A percentile compares a stretch with the other conserved stretches of the same genome.
Evolutionary conservation across 2,329 filamentous ascomycete genomes (phyloP).

Genomic region (Coniochaeta sp.): DNA sequence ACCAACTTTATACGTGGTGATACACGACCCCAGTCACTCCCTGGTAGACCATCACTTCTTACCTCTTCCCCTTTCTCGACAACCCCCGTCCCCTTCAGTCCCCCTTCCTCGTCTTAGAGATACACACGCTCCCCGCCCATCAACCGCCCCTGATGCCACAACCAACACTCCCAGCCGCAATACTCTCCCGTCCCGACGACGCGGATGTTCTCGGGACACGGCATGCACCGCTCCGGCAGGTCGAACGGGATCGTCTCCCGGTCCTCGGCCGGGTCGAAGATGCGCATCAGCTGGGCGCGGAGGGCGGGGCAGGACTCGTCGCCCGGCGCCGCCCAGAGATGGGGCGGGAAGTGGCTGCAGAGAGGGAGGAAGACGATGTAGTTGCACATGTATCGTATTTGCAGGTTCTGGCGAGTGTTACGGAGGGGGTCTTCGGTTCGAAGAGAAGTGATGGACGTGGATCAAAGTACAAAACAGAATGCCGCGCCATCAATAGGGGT

Average conservation of each 20-base stretch:
- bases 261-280: conserved; percentile 1
- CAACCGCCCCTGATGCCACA: neutral
- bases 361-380: conserved; percentile 4
- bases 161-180: neutral
- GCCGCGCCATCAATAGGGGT: neutral
- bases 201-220: conserved; percentile 1
- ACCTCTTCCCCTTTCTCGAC: neutral
- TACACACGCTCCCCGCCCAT: neutral
- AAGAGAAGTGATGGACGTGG: no score
- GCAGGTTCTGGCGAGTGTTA: no score
- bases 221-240: conserved; percentile 2
- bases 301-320: neutral
- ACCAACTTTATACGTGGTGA: no score
- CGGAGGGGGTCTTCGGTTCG: no score
- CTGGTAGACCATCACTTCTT: no score
- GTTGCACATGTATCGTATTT: conserved; percentile 5
- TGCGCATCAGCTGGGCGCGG: conserved; percentile 3
- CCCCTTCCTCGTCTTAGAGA: neutral
- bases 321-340: neutral
- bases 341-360: neutral
- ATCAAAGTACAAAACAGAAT: neutral
- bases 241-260: conserved; percentile 1
- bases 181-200: neutral
- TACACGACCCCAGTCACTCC: no score
- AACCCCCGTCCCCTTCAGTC: neutral